Evolutionary conservation across 2,329 filamentous ascomycete genomes (phyloP), one percentile per base, ranked within the genome.

Genomic region (Chaetomium sp.): DNA sequence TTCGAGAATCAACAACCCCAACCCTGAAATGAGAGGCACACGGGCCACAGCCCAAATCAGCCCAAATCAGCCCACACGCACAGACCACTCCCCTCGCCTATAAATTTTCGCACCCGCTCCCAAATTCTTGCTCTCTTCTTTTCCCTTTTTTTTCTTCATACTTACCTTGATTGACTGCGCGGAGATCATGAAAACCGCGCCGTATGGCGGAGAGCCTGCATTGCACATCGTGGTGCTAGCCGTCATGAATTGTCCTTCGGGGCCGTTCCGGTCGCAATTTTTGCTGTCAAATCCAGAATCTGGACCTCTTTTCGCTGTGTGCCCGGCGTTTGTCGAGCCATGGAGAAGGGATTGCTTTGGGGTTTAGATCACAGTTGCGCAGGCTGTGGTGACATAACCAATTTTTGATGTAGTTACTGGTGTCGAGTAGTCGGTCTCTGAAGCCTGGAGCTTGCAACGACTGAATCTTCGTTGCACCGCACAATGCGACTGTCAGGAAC

Each of bases 141-240:
- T 55, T 60, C 49, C 19, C 37, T 52, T 54, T 56, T 57, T 59
- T 37, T 60, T 60, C 53, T 54, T 60, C 51, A 59, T 59, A 58
- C 53, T 61, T 61, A 61, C 57, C 55, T 59, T 61, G 59, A 58
- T 60, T 56, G 53, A 55, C 49, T 57, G 52, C 57, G 36, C 52
- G 52, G 52, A 53, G 57, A 53, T 59, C 57, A 59, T 40, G 49
- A 58, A 50, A 5, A 49, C 55, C 55, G 50, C 35, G 57, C 44
- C 35, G 54, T 57, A 59, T 55, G 49, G 55, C 38, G 55, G 52
- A 55, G 49, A 55, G 52, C 57, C 57, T 59, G 52, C 55, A 59
- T 59, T 59, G 57, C 57, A 59, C 57, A 58, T 50, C 57, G 57
- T 50, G 57, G 57, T 53, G 55, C 52, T 55, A 51, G 52, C 52